Evolutionary conservation across 2,329 filamentous ascomycete species (phyloP).

Genomic region (Dactylellina haptotyla): DNA sequence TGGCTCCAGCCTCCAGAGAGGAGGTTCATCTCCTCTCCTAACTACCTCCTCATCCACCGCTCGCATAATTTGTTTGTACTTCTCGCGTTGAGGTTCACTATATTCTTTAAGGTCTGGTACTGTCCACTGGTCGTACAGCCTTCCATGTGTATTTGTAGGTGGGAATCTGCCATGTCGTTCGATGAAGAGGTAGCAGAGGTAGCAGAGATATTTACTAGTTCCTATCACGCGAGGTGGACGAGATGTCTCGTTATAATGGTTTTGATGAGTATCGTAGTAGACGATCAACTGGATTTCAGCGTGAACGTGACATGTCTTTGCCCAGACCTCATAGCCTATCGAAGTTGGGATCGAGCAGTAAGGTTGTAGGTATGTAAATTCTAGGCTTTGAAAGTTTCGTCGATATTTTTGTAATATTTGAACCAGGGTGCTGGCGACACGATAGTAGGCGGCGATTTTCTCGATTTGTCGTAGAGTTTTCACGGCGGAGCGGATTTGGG

Average conservation of each 20-base stretch:
- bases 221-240: conserved; percentile 63
- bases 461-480: conserved; percentile 38
- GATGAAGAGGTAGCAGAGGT: conserved; percentile 66
- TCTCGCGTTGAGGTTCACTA: background rate
- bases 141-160: conserved; percentile 29
- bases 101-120: conserved; percentile 20
- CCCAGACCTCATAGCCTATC: conserved; percentile 31
- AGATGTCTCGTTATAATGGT: background rate
- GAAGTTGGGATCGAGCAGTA: conserved; percentile 9
- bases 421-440: conserved; percentile 10
- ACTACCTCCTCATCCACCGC: conserved; percentile 15
- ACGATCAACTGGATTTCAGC: conserved; percentile 66
- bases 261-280: conserved; percentile 60
- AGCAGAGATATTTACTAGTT: conserved; percentile 67
- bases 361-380: conserved; percentile 17
- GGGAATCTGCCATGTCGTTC: conserved; percentile 59
- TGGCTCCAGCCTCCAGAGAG: conserved; percentile 24
- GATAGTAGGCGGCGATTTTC: conserved; percentile 33
- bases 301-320: conserved; percentile 61
- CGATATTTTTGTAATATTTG: background rate
- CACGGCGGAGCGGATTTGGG: conserved; percentile 21
- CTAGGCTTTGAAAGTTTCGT: conserved; percentile 11
- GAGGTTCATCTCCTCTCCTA: background rate
- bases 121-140: conserved; percentile 41
- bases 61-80: conserved; percentile 11